Evolutionary conservation across 139 green algal species (phyloP).

Genomic region (Chlorella sp.): DNA sequence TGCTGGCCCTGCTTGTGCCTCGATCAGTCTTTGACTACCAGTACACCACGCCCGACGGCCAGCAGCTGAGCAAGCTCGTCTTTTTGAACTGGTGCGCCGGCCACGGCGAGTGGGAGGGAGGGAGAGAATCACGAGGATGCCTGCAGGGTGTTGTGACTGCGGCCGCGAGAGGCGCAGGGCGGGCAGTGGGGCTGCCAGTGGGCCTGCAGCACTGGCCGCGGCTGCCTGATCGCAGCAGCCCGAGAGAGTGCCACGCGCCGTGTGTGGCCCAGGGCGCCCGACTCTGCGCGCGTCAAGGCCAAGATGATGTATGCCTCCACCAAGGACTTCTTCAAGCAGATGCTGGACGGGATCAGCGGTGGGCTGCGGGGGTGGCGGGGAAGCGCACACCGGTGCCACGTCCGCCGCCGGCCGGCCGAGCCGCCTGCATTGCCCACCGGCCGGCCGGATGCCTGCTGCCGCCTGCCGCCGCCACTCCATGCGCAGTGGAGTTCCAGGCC

Average conservation of each 20-base stretch:
- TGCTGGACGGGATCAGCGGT: conserved; percentile 68
- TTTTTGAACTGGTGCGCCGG: conserved; percentile 81
- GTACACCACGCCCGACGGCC: conserved; percentile 68
- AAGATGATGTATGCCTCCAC: conserved; percentile 94
- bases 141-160: too few species aligned
- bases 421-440: too few species aligned
- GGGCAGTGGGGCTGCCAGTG: too few species aligned
- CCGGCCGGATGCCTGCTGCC: too few species aligned
- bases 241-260: too few species aligned
- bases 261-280: conserved; percentile 84
- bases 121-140: too few species aligned
- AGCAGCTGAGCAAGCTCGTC: conserved; percentile 80
- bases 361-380: not conserved
- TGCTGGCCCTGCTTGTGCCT: not conserved
- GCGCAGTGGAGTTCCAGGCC: conserved; percentile 79
- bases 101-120: too few species aligned
- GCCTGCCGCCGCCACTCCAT: conserved; percentile 13
- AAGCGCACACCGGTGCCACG: too few species aligned
- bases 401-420: conserved; percentile 2
- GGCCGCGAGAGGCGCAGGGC: too few species aligned
- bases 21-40: conserved; percentile 82
- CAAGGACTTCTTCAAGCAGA: conserved; percentile 90
- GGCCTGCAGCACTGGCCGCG: too few species aligned
- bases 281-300: conserved; percentile 59
- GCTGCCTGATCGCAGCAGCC: too few species aligned